Conservation (phyloP, 2,329 filamentous ascomycete genomes). For the Achaetomium macrosporum region DNA sequence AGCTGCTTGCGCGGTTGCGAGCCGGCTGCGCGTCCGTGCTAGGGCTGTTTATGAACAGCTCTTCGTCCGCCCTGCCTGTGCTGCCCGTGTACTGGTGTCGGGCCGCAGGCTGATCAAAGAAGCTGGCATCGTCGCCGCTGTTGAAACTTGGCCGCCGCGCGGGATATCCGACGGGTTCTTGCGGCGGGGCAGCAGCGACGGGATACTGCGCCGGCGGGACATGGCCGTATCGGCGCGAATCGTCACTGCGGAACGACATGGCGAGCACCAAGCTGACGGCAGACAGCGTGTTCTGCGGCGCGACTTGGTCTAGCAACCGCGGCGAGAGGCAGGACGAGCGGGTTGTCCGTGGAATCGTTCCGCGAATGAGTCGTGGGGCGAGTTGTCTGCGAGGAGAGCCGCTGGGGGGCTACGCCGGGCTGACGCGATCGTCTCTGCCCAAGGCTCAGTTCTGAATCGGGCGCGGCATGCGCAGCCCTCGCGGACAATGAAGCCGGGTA, state of each 20-base stretch:
- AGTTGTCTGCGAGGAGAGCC: neutral
- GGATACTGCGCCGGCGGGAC: constrained; percentile 61
- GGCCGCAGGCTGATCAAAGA: constrained; percentile 37
- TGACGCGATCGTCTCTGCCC: too few species aligned
- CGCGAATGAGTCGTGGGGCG: neutral
- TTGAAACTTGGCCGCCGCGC: constrained; percentile 66
- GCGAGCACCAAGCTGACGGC: constrained; percentile 6
- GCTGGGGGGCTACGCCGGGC: too few species aligned
- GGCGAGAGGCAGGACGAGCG: neutral
- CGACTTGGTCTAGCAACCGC: neutral
- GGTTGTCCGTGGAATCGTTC: neutral
- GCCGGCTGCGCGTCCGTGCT: constrained; percentile 27
- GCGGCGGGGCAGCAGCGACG: constrained; percentile 39
- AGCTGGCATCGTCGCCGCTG: constrained; percentile 63
- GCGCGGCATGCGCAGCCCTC: constrained; percentile 2
- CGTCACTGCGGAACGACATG: constrained; percentile 61
- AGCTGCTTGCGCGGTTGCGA: constrained; percentile 23
- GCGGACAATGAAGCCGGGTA: neutral
- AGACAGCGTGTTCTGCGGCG: neutral
- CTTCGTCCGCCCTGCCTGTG: constrained; percentile 43
- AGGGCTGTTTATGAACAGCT: constrained; percentile 57
- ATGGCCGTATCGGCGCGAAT: constrained; percentile 60
- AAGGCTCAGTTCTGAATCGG: neutral
- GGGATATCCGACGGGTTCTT: constrained; percentile 29
- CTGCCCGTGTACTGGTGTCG: constrained; percentile 28